Evolutionary conservation across 2,329 filamentous ascomycete species (phyloP).

Genomic region (Calonectria hawksworthii): DNA sequence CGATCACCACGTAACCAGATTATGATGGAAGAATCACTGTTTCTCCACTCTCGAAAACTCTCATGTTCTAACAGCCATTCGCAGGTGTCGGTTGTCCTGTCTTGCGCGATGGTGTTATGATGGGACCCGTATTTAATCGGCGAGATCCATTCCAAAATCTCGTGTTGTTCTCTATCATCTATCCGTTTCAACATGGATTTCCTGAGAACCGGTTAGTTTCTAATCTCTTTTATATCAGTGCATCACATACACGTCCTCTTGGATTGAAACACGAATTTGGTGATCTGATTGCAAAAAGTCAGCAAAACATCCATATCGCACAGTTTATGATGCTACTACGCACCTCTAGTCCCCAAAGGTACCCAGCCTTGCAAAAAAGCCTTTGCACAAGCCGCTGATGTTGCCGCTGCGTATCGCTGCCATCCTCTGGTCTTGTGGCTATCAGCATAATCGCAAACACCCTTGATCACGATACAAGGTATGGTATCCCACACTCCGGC

Average conservation of each 20-base stretch:
- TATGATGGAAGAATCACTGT: not conserved
- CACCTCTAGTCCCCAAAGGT: not conserved
- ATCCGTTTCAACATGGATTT: not conserved
- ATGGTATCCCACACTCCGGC: slow-evolving; percentile 31
- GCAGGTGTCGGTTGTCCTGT: not conserved
- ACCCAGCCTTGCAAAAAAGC: slow-evolving; percentile 22
- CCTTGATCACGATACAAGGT: slow-evolving; percentile 32
- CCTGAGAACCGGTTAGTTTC: too few relatives aligned
- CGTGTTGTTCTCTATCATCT: not conserved
- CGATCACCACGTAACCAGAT: not conserved
- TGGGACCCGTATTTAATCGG: not conserved
- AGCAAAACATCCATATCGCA: not conserved
- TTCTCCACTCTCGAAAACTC: not conserved
- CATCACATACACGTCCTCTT: not conserved
- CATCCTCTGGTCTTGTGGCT: slow-evolving; percentile 27
- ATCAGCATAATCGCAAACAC: slow-evolving; percentile 34
- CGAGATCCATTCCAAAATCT: not conserved
- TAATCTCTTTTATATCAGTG: not conserved
- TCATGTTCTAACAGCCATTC: not conserved
- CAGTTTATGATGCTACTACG: not conserved
- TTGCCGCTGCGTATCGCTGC: slow-evolving; percentile 17
- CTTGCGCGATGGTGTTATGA: not conserved
- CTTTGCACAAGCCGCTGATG: not conserved
- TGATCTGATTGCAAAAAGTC: not conserved
- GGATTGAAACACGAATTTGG: not conserved